Evolutionary conservation across 176 grass and related monocot genomes (phyloP).

Genomic region (Oryza meridionalis): DNA sequence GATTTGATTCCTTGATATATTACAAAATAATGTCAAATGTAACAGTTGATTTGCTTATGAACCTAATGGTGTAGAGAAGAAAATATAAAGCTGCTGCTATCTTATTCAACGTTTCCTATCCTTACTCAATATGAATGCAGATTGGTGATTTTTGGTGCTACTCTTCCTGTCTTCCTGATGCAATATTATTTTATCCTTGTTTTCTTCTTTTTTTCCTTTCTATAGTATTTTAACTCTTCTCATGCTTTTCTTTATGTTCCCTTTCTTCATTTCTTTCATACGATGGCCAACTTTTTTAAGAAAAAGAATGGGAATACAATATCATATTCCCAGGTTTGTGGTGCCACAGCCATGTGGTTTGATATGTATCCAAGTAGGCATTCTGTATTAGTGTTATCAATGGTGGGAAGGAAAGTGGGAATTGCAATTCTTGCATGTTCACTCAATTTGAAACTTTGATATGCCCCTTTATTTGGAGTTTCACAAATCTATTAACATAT

Average conservation of each 20-base stretch:
- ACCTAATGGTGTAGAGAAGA: constrained; percentile 1
- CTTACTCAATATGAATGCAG: not conserved
- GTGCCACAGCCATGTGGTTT: not conserved
- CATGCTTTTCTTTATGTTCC: not conserved
- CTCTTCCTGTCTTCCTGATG: not conserved
- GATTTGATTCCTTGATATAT: constrained; percentile 2
- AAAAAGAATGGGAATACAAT: not conserved
- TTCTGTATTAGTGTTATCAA: not conserved
- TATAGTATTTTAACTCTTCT: not conserved
- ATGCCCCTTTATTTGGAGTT: not conserved
- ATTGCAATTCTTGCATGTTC: not conserved
- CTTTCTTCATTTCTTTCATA: not conserved
- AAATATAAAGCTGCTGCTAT: not conserved
- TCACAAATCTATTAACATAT: not conserved
- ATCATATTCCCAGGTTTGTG: not conserved
- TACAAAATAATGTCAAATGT: not conserved
- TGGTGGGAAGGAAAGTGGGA: not conserved
- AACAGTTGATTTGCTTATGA: not conserved
- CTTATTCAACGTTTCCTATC: not conserved
- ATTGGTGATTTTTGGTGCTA: not conserved
- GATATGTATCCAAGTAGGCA: not conserved
- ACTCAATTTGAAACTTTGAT: not conserved
- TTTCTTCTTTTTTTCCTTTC: not conserved
- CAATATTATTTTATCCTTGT: not conserved
- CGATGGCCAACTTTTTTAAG: not conserved